Conservation (phyloP, 768 basidiomycete species). For the Gymnopilus junonius region DNA sequence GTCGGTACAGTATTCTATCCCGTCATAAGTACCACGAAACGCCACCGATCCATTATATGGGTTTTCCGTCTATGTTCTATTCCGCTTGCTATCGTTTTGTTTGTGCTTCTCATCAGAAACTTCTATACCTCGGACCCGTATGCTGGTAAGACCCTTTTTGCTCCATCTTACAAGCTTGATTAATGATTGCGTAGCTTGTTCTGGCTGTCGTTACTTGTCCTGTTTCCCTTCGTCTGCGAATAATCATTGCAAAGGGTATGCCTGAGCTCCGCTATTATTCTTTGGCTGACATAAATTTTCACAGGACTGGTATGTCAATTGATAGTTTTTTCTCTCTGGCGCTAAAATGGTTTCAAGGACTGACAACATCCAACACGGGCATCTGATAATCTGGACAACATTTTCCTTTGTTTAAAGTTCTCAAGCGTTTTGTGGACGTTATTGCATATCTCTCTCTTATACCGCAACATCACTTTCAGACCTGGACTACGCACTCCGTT, state of each 20-base stretch:
- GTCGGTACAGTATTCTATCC: conserved; percentile 87
- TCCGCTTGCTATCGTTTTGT: conserved; percentile 78
- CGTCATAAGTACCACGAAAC: conserved; percentile 78
- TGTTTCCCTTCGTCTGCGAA: conserved; percentile 83
- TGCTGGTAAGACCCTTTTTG: conserved; percentile 56
- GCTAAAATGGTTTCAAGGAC: not conserved
- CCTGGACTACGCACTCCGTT: not conserved
- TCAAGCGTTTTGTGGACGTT: not conserved
- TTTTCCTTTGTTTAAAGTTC: not conserved
- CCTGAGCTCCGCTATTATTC: conserved; percentile 9
- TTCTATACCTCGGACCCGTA: conserved; percentile 91
- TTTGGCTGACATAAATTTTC: conserved; percentile 7
- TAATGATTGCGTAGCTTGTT: conserved; percentile 58
- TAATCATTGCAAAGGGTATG: conserved; percentile 66
- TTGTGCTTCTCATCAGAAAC: conserved; percentile 81
- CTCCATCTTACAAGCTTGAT: conserved; percentile 1
- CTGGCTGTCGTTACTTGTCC: conserved; percentile 88
- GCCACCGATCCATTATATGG: conserved; percentile 77
- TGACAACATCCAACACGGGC: conserved; percentile 12
- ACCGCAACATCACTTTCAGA: not conserved
- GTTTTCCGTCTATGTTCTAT: conserved; percentile 72
- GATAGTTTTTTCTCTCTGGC: not conserved
- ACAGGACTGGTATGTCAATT: conserved; percentile 40
- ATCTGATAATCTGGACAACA: not conserved
- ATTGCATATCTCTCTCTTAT: not conserved